Percentiles rank a stretch among this genome's conserved stretches.
Evolutionary conservation across 2,329 filamentous ascomycete species (phyloP).

Genomic region (Aschersonia sp.): DNA sequence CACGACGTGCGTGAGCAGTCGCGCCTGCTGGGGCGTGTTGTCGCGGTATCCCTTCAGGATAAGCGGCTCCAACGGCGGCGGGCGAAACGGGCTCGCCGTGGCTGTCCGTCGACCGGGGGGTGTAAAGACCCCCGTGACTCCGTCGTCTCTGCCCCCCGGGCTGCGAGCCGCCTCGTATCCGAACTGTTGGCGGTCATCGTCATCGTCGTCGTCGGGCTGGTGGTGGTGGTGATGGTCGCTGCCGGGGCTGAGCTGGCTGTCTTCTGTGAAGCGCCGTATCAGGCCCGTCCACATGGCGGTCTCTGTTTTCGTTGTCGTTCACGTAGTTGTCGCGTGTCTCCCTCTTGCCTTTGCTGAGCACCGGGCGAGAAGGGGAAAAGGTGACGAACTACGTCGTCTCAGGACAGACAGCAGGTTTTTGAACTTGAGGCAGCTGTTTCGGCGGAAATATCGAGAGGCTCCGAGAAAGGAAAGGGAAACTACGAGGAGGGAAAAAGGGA

Average conservation of each 20-base stretch:
- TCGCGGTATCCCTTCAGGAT: conserved; percentile 50
- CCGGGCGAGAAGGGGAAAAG: too few species aligned
- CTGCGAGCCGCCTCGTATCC: conserved; percentile 2
- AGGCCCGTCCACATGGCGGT: conserved; percentile 42
- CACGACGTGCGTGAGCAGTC: conserved; percentile 55
- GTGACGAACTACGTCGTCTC: too few species aligned
- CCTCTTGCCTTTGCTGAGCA: too few species aligned
- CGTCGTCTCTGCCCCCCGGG: conserved; percentile 21
- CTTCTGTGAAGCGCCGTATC: conserved; percentile 46
- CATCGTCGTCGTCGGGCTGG: conserved; percentile 22
- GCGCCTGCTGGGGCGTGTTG: conserved; percentile 42
- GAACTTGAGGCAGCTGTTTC: too few species aligned
- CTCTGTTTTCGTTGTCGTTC: too few species aligned
- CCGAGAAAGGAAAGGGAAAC: too few species aligned
- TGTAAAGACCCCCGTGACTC: conserved; percentile 40
- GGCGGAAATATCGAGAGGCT: too few species aligned
- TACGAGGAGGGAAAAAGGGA: too few species aligned
- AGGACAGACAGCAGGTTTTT: too few species aligned
- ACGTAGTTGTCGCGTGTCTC: too few species aligned
- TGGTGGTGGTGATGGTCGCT: too few species aligned
- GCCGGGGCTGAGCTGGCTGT: too few species aligned
- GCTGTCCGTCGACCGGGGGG: conserved; percentile 32
- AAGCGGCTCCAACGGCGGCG: conserved; percentile 75
- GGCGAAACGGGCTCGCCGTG: conserved; percentile 59
- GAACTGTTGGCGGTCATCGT: conserved; percentile 13